Evolutionary conservation across 192 early-diverging fungal genomes (phyloP), one percentile per base, ranked within the genome.

Genomic region (Backusella morwellensis): DNA sequence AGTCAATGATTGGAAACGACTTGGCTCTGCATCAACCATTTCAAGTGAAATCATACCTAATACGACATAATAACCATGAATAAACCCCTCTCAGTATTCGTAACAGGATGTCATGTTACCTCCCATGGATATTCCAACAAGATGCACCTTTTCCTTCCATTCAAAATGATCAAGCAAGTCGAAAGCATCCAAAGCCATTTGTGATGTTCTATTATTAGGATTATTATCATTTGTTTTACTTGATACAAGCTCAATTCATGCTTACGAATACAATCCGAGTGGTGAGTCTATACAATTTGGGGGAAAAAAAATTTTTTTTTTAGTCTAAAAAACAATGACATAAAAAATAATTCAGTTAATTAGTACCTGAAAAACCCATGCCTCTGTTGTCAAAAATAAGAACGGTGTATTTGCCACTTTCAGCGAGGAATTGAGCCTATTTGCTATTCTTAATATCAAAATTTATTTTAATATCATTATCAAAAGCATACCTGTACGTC

Each of bases 341-440:
- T 50, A 50, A 50, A 50, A 19, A 76, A 44, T 17, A 44, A 44
- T 17, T 44, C 4, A 44, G 2, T 50, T 50, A 44, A 44, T 50
- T 4, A 77, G 82, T 73, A 81, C 86, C 87, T 8, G 85, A 87
- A 68, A 82, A 79, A 11, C 95, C 95, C 38, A 90, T 88, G 14
- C 94, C 95, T 54, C 94, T 86, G 87, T 97, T 97, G 73, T 97
- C 95, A 77, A 95, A 95, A 19, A 95, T 87, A 32, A 92, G 87
- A 5, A 91, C 84, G 3, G 90, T 91, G 77, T 90, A 95, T 50
- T 93, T 88, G 19, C 87, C 86, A 26, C 86, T 88, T 19, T 79
- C 67, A 3, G 89, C 86, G 79, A 97, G 92, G 70, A 90, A 88
- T 29, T 89, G 81, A 11, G 90, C 87, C 84, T 95, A 88, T 71